Percentiles rank a stretch among this genome's conserved stretches.
Evolutionary conservation across 805 yeast genomes (phyloP).

Genomic region (Candida odintsovae): DNA sequence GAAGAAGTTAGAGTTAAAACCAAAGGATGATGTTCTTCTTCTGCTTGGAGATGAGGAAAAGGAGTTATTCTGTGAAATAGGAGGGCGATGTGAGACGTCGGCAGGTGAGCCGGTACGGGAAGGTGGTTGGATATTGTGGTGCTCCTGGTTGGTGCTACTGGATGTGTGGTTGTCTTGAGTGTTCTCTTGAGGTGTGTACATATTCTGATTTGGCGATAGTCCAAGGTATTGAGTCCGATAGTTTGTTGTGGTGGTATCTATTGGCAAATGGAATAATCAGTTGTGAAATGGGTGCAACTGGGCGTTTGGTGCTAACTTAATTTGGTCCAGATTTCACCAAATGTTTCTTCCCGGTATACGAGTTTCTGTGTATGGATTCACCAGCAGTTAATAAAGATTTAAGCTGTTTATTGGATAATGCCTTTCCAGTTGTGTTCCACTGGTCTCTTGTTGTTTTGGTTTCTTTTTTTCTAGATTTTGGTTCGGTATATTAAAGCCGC

Average conservation of each 20-base stretch:
- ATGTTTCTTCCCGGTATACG: background rate
- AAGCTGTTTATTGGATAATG: background rate
- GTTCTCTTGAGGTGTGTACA: background rate
- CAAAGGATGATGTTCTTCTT: constrained; percentile 24
- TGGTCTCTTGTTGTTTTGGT: background rate
- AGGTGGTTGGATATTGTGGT: background rate
- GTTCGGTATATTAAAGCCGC: background rate
- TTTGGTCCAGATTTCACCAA: background rate
- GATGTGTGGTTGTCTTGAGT: background rate
- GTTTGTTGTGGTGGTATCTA: background rate
- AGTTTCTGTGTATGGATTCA: background rate
- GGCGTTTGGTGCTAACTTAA: background rate
- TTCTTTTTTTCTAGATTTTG: background rate
- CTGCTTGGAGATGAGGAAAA: constrained; percentile 11
- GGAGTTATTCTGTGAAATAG: constrained; percentile 2
- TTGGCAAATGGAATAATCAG: background rate
- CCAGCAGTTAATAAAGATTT: background rate
- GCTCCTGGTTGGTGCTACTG: background rate
- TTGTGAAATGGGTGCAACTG: no score
- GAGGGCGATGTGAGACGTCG: constrained; percentile 3
- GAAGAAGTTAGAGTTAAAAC: constrained; percentile 22
- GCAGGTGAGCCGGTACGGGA: background rate
- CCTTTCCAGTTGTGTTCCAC: background rate
- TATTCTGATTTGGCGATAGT: background rate
- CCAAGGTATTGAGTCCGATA: background rate